These are phyloP conservation scores for Cercospora citrullina DNA, from an alignment of 2,329 filamentous ascomycete species.

Conservation along the genomic window DNA sequence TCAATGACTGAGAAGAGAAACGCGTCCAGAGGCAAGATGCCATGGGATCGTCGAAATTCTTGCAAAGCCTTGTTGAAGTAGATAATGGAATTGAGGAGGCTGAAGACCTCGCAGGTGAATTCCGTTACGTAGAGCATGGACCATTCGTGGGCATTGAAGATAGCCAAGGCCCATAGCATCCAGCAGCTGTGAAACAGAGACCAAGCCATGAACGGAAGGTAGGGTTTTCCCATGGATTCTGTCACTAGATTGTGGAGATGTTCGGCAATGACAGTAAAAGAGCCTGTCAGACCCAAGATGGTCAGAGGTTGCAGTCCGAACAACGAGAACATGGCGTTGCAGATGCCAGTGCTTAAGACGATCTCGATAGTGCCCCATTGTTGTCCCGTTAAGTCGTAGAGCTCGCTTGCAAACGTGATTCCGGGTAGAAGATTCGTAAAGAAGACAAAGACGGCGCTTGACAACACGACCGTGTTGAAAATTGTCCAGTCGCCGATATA, in stretches of 20 bases:
- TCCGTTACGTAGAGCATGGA: conserved; percentile 70
- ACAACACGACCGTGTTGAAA: conserved; percentile 65
- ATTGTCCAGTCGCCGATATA: conserved; percentile 40
- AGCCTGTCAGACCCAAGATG: conserved; percentile 65
- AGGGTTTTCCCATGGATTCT: conserved; percentile 58
- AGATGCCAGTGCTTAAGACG: conserved; percentile 65
- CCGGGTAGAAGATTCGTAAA: conserved; percentile 67
- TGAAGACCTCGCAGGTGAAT: conserved; percentile 67
- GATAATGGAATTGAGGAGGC: conserved; percentile 65
- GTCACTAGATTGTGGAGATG: conserved; percentile 63
- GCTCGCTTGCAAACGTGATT: conserved; percentile 66
- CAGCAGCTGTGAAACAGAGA: conserved; percentile 64
- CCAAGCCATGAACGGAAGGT: conserved; percentile 68
- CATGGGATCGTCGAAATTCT: conserved; percentile 61
- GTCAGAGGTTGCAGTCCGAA: conserved; percentile 64
- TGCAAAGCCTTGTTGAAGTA: conserved; percentile 66
- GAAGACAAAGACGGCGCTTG: conserved; percentile 65
- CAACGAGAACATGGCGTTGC: conserved; percentile 63
- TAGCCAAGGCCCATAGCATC: conserved; percentile 64
- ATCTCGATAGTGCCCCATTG: conserved; percentile 68
- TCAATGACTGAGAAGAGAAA: conserved; percentile 67
- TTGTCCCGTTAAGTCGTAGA: conserved; percentile 62
- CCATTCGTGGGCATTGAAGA: conserved; percentile 69
- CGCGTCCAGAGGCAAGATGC: conserved; percentile 58
- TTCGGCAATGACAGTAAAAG: conserved; percentile 66